Base-by-base conservation (phyloP, 2,329 filamentous ascomycete genomes). In the Aureobasidium sp. region DNA sequence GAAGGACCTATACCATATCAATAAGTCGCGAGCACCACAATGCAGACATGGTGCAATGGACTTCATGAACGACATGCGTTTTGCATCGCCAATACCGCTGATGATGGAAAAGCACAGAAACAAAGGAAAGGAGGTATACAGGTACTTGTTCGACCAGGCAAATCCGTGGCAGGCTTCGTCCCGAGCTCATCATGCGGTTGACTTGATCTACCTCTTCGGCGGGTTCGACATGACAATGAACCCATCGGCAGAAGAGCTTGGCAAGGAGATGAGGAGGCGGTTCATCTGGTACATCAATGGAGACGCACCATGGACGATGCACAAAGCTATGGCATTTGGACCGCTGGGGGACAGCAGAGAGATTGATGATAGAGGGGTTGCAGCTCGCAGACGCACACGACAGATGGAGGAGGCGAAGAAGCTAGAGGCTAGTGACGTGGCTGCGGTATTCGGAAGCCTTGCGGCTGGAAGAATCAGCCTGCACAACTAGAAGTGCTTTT, bases 121-220 rank as follows among this genome's bases (percentile, higher is more conserved):
- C 4, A 44, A 61, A 1, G 68, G 69, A 11, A 72, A 70, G 33
- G 50, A 61, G 9, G 72, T 71, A 1, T 79, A 74, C 62, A 70
- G 70, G 35, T 80, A 77, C 40, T 64, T 78, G 0, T 64, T 80
- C 1, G 78, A 81, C 42, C 74, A 81, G 59, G 52, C 70, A 0
- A 81, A 81, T 39, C 78, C 78, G 5, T 80, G 75, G 76, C 78
- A 80, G 54, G 59, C 72, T 0, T 79, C 77, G 0, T 76, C 73
- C 9, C 71, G 78, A 0, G 70, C 78, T 2, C 78, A 81, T 42
- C 78, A 81, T 62, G 78, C 75, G 0, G 75, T 81, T 2, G 78
- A 81, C 64, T 67, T 81, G 4, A 62, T 80, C 1, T 73, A 78
- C 9, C 65, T 80, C 0, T 81, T 80, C 29, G 76, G 71, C 0